phyloP scores from a whole-genome alignment of 2,329 filamentous ascomycete genomes.

The Trichophyton benhamiae region DNA sequence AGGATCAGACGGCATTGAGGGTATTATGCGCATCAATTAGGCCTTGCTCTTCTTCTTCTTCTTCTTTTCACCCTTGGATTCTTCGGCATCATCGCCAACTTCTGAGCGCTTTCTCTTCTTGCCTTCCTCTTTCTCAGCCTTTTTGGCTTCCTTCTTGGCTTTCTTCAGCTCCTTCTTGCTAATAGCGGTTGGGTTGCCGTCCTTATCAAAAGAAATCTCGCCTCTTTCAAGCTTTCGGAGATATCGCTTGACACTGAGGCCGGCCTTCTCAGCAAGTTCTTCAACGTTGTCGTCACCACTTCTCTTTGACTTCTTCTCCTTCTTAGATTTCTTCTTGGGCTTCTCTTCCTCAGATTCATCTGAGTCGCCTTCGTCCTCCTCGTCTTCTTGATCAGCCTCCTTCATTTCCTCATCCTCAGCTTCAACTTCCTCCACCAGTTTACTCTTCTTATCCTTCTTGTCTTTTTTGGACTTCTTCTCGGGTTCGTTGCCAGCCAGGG shows the following conservation, averaged over 20 bases:
- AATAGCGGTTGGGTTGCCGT: conserved; percentile 54
- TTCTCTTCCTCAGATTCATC: conserved; percentile 19
- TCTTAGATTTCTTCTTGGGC: conserved; percentile 6
- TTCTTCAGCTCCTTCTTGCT: conserved; percentile 71
- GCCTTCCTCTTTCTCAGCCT: conserved; percentile 43
- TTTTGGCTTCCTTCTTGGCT: conserved; percentile 51
- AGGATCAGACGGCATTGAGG: conserved; percentile 13
- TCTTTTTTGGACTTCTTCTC: conserved; percentile 29
- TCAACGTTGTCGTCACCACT: conserved; percentile 38
- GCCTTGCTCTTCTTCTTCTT: conserved; percentile 50
- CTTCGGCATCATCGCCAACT: conserved; percentile 44
- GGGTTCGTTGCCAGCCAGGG: conserved; percentile 56
- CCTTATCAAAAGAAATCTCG: conserved; percentile 53
- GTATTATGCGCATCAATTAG: conserved; percentile 14
- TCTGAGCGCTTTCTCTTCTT: conserved; percentile 59
- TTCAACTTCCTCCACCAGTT: conserved; percentile 36
- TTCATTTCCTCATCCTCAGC: conserved; percentile 35
- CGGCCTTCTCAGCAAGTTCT: conserved; percentile 52
- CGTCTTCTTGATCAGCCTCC: conserved; percentile 26
- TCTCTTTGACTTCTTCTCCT: conserved; percentile 25
- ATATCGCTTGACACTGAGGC: conserved; percentile 63
- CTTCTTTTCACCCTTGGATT: conserved; percentile 45
- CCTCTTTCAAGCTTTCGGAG: conserved; percentile 66
- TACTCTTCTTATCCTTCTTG: conserved; percentile 35
- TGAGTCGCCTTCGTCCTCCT: conserved; percentile 21